phyloP scores from a whole-genome alignment of 2,329 filamentous ascomycete genomes.

The Cladosporium halotolerans region DNA sequence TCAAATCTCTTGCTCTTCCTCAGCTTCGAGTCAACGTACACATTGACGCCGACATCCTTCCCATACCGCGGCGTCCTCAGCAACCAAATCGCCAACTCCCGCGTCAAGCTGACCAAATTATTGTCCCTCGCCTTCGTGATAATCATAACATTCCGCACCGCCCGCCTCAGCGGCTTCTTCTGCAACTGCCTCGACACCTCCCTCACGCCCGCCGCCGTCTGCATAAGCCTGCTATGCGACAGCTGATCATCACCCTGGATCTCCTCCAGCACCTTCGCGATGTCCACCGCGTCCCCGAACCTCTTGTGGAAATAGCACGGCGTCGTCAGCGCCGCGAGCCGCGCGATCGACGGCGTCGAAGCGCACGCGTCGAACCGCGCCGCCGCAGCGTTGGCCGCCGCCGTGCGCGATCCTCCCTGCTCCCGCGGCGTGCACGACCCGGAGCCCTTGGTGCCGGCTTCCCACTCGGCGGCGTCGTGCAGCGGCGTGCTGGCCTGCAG shows the following conservation, averaged over 20 bases:
- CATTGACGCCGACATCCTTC: conserved; percentile 82
- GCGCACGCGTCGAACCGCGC: conserved; percentile 24
- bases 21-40: conserved; percentile 96
- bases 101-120: conserved; percentile 78
- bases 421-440: conserved; percentile 20
- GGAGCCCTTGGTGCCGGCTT: background rate
- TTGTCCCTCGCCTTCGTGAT: conserved; percentile 98
- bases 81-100: conserved; percentile 82
- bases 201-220: conserved; percentile 89
- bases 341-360: conserved; percentile 26
- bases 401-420: conserved; percentile 8
- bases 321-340: conserved; percentile 68
- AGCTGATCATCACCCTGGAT: conserved; percentile 82
- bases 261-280: conserved; percentile 90
- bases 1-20: conserved; percentile 83
- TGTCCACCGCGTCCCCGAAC: conserved; percentile 93
- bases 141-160: conserved; percentile 93
- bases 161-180: conserved; percentile 82
- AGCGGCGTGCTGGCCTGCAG: conserved; percentile 14
- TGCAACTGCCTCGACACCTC: conserved; percentile 95
- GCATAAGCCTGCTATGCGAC: conserved; percentile 88
- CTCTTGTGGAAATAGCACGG: conserved; percentile 97
- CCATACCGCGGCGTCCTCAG: conserved; percentile 84
- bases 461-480: conserved; percentile 19
- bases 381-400: conserved; percentile 21